Evolutionary conservation across 495 filamentous ascomycete species (phyloP).

Genomic region (Rostrohypoxylon terebratum): DNA sequence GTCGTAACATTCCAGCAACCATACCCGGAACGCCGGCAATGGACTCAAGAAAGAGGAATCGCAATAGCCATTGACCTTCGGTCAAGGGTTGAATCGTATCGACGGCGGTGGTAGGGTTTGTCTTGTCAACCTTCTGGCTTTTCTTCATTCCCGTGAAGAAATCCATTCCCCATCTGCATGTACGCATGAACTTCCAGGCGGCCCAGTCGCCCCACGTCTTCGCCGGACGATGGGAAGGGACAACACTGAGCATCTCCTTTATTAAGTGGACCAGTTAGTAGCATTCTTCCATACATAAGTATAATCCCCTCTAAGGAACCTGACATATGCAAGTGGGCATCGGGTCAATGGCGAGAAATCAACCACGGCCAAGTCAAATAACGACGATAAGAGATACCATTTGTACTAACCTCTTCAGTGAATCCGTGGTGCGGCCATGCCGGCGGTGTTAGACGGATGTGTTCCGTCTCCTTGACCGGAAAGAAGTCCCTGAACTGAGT

Average conservation of each 20-base stretch:
- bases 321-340: not conserved
- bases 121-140: conserved; percentile 59
- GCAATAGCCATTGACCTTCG: conserved; percentile 69
- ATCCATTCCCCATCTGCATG: conserved; percentile 60
- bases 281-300: not conserved
- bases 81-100: conserved; percentile 59
- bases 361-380: not conserved
- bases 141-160: conserved; percentile 58
- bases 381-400: not conserved
- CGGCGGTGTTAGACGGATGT: conserved; percentile 63
- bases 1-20: conserved; percentile 93
- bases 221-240: conserved; percentile 54
- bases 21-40: conserved; percentile 96
- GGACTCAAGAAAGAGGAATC: conserved; percentile 93
- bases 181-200: conserved; percentile 59
- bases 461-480: conserved; percentile 58
- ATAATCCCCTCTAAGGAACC: not conserved
- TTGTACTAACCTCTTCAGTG: conserved; percentile 52
- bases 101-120: conserved; percentile 58
- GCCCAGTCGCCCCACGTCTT: conserved; percentile 56
- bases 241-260: conserved; percentile 57
- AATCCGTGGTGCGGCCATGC: conserved; percentile 78
- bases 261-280: conserved; percentile 24
- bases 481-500: conserved; percentile 60
- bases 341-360: not conserved